A percentile compares a stretch with the other conserved stretches of the same genome.
Conservation (phyloP, 495 filamentous ascomycete genomes). For the Talaromyces wortmannii region DNA sequence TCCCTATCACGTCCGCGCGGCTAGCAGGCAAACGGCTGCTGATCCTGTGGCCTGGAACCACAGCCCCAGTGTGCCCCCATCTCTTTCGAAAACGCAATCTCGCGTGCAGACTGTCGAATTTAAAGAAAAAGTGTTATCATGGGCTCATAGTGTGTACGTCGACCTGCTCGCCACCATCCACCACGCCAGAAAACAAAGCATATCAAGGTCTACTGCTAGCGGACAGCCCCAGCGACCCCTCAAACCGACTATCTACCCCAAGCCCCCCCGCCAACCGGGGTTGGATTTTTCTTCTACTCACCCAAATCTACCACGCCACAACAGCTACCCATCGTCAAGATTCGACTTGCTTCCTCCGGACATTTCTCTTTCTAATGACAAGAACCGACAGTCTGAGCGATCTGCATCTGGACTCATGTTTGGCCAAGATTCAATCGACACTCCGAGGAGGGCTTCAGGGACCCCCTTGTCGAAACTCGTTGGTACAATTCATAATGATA, state of each 20-base stretch:
- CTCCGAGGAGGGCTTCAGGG: constrained; percentile 22
- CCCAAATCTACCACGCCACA: constrained; percentile 25
- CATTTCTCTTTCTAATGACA: constrained; percentile 9
- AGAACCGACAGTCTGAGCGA: constrained; percentile 8
- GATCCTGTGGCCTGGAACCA: neutral
- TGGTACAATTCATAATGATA: constrained; percentile 23
- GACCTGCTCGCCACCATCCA: constrained; percentile 76
- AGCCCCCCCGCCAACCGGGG: constrained; percentile 49
- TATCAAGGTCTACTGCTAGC: constrained; percentile 24
- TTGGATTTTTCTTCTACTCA: constrained; percentile 28
- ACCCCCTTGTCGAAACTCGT: constrained; percentile 27
- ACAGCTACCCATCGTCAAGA: constrained; percentile 34
- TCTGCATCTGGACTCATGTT: neutral
- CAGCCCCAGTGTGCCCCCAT: constrained; percentile 1
- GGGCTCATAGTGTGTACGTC: constrained; percentile 83
- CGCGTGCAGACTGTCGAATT: constrained; percentile 50
- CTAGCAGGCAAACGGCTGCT: constrained; percentile 1
- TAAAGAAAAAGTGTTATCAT: constrained; percentile 74
- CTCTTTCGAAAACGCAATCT: constrained; percentile 2
- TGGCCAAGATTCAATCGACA: constrained; percentile 14
- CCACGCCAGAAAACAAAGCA: constrained; percentile 43
- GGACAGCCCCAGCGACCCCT: constrained; percentile 27
- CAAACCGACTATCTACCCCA: constrained; percentile 56
- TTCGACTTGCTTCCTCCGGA: constrained; percentile 21
- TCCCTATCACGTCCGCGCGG: constrained; percentile 24